Percentiles rank a stretch among this genome's conserved stretches.
phyloP scores from a whole-genome alignment of 1,284 basidiomycete species.

The Ustilago curta region DNA sequence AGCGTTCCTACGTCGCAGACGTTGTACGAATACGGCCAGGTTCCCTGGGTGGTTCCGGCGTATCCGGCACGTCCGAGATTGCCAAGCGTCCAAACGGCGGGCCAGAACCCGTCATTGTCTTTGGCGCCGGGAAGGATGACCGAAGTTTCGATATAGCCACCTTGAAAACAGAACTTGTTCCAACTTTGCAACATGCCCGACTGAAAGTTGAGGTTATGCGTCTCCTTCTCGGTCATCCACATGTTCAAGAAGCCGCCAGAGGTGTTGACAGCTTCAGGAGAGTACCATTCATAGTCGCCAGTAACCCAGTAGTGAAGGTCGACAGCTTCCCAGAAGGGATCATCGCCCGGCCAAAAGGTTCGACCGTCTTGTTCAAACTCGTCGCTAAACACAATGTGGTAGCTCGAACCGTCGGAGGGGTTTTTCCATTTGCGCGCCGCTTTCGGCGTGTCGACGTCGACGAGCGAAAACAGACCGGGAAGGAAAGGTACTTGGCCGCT shows the following conservation, averaged over 20 bases:
- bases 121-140: conserved; percentile 49
- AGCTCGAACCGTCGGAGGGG: conserved; percentile 19
- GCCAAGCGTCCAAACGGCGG: conserved; percentile 62
- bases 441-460: conserved; percentile 49
- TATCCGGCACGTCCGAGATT: conserved; percentile 63
- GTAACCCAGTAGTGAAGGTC: conserved; percentile 55
- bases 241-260: conserved; percentile 52
- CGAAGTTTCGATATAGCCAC: conserved; percentile 56
- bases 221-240: conserved; percentile 40
- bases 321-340: conserved; percentile 64
- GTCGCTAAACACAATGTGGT: conserved; percentile 76
- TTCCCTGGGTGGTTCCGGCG: conserved; percentile 61
- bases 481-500: conserved; percentile 48
- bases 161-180: conserved; percentile 67
- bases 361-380: conserved; percentile 80
- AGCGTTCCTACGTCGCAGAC: conserved; percentile 63
- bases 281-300: conserved; percentile 67
- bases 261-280: conserved; percentile 58
- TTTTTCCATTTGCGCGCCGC: conserved; percentile 22
- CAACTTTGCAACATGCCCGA: conserved; percentile 63
- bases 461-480: conserved; percentile 41
- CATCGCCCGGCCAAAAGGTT: conserved; percentile 70
- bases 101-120: conserved; percentile 71
- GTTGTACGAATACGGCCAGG: conserved; percentile 69
- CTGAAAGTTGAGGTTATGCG: conserved; percentile 62